Base-by-base conservation (phyloP, 2,329 filamentous ascomycete genomes). In the Colletotrichum orbiculare region DNA sequence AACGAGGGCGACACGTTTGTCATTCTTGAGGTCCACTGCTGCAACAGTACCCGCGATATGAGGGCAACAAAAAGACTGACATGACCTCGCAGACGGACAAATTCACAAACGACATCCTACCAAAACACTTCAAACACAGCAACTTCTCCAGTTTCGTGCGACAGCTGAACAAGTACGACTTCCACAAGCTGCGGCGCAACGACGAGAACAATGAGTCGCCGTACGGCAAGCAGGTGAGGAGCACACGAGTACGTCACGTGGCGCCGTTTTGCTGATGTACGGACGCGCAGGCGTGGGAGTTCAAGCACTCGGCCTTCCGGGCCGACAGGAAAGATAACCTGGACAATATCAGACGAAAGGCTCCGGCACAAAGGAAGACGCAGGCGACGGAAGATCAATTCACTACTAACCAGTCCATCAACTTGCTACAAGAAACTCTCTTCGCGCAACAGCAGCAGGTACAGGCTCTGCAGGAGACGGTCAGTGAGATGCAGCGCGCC, bases 51-150 rank as follows among this genome's bases (percentile, higher is more conserved):
- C 33, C 33, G 43, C 33, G 11, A 10, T 15, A 38, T 46, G 11
- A 35, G 35, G 66, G 37, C 46, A 47, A 37, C 15, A 12, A n/a
- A n/a, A 53, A 38, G 11, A 13, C 34, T 42, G 34, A 52, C 8
- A 9, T 15, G 15, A 39, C 50, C 34, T 13, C 42, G 56, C 76
- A 97, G 95, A 97, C 96, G 78, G 95, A 98, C 77, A 97, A 97
- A 78, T 99, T 99, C 75, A 98, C 96, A 25, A 97, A 97, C 77
- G 91, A 92, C 43, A 97, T 99, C 72, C 87, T 99, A 13, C 96
- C 96, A 2, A 97, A 98, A 76, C 94, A 98, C 74, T 99, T 99
- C 84, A 99, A 99, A 79, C 96, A 98, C 80, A 97, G 93, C 86
- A 97, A 97, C 77, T 97, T 97, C 81, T 94, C 94, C 38, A 97